Evolutionary conservation across 2,329 filamentous ascomycete genomes (phyloP).

Genomic region (Zymoseptoria crescenta): DNA sequence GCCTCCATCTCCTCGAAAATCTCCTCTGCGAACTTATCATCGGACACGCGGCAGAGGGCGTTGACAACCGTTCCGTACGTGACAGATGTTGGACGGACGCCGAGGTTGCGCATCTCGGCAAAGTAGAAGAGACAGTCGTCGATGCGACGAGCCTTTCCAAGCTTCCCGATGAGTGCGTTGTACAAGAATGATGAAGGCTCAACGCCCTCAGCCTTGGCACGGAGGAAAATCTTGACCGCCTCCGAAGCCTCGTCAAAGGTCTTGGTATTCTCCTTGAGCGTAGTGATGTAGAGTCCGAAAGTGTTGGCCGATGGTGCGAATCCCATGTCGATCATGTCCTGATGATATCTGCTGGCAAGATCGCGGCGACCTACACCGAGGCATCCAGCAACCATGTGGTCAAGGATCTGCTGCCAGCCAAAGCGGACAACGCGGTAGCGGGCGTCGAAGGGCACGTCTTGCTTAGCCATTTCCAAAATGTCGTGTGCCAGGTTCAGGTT

Average conservation of each 20-base stretch:
- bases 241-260: constrained; percentile 97
- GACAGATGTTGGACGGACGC: constrained; percentile 91
- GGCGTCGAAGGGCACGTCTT: constrained; percentile 75
- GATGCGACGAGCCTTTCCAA: constrained; percentile 94
- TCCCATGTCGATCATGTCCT: constrained; percentile 85
- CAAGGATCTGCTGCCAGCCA: constrained; percentile 92
- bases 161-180: constrained; percentile 95
- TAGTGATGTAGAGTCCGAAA: constrained; percentile 98
- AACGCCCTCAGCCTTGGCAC: constrained; percentile 86
- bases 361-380: constrained; percentile 73
- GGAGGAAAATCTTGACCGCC: constrained; percentile 94
- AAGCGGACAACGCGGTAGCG: constrained; percentile 85
- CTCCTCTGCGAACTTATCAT: constrained; percentile 95
- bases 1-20: constrained; percentile 99
- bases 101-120: constrained; percentile 87
- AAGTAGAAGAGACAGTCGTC: constrained; percentile 98
- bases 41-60: constrained; percentile 89
- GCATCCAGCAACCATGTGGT: constrained; percentile 92
- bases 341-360: constrained; percentile 77
- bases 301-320: constrained; percentile 92
- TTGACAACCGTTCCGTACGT: constrained; percentile 99
- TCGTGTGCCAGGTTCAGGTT: constrained; percentile 78
- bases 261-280: constrained; percentile 91
- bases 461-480: constrained; percentile 78
- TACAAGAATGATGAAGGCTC: constrained; percentile 95